phyloP scores from a whole-genome alignment of 495 filamentous ascomycete species.

The Evansstolkia leycettana region DNA sequence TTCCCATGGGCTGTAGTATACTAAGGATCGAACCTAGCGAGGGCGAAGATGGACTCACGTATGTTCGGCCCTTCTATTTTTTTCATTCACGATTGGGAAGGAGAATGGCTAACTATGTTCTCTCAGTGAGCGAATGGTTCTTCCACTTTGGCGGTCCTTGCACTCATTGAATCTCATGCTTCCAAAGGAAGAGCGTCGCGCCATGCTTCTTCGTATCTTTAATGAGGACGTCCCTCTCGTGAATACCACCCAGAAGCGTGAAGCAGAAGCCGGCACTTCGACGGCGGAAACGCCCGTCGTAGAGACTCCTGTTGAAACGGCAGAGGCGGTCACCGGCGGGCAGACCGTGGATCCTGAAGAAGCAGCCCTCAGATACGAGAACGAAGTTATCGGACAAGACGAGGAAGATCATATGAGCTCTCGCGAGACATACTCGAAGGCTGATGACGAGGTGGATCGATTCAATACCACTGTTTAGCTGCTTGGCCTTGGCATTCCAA shows the following conservation, averaged over 20 bases:
- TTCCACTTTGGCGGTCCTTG: conserved; percentile 85
- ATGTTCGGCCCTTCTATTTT: conserved; percentile 1
- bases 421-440: conserved; percentile 29
- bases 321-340: conserved; percentile 5
- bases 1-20: conserved; percentile 87
- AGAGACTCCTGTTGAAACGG: conserved; percentile 10
- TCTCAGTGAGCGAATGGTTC: conserved; percentile 59
- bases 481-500: too few relatives aligned
- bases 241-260: conserved; percentile 35
- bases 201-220: conserved; percentile 83
- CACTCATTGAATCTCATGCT: conserved; percentile 89
- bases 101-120: conserved; percentile 4
- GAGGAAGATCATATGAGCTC: conserved; percentile 24
- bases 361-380: conserved; percentile 21
- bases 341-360: conserved; percentile 25
- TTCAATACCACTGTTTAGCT: conserved; percentile 31
- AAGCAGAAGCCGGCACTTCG: conserved; percentile 9
- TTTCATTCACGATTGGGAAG: conserved; percentile 1
- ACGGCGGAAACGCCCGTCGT: conserved; percentile 5
- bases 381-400: conserved; percentile 23
- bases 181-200: conserved; percentile 87
- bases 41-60: conserved; percentile 56
- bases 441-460: conserved; percentile 30
- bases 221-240: conserved; percentile 66
- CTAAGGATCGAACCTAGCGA: conserved; percentile 64